Evolutionary conservation across 2,329 filamentous ascomycete species (phyloP).

Genomic region (Trichoderma simmonsii): DNA sequence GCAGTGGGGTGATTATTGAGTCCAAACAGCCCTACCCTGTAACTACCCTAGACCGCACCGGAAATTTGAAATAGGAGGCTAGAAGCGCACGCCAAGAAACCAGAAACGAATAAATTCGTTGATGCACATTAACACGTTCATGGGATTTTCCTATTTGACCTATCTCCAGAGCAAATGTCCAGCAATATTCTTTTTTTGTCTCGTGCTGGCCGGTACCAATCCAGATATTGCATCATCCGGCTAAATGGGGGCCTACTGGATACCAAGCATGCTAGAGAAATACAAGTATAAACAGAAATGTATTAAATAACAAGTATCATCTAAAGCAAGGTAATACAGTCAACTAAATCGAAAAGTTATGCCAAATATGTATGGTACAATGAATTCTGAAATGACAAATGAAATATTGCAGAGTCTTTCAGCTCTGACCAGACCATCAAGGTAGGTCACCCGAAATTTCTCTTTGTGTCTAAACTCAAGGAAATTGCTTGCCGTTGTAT

Average conservation of each 20-base stretch:
- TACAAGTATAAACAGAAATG: background rate
- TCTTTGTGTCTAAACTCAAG: slow-evolving; percentile 2
- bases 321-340: background rate
- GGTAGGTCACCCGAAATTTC: background rate
- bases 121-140: background rate
- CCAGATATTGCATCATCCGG: too few species aligned
- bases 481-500: background rate
- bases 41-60: background rate
- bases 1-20: background rate
- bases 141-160: background rate
- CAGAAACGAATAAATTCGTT: background rate
- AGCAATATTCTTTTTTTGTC: background rate
- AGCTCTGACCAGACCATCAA: background rate
- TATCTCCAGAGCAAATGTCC: background rate
- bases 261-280: background rate
- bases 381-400: background rate
- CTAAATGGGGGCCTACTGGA: background rate
- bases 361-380: background rate
- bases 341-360: background rate
- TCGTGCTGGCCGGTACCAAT: rapidly evolving
- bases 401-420: background rate
- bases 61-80: background rate
- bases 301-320: too few species aligned
- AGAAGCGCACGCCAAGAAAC: background rate
- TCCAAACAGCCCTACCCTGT: background rate